Evolutionary conservation across 2,329 filamentous ascomycete species (phyloP).

Genomic region (Talaromyces sp.): DNA sequence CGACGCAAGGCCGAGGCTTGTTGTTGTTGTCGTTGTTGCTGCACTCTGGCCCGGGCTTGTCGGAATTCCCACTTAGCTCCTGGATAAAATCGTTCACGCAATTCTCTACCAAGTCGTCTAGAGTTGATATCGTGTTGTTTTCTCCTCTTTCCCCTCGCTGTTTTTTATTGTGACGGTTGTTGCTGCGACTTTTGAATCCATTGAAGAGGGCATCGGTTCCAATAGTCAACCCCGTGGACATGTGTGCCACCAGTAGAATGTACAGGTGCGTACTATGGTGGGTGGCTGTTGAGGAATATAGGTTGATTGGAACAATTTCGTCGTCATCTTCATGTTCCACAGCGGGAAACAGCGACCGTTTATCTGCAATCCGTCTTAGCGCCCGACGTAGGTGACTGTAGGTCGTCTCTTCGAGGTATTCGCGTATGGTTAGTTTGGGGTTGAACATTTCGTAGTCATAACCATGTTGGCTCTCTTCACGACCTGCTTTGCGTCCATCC

Average conservation of each 20-base stretch:
- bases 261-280: slow-evolving; percentile 46
- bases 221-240: slow-evolving; percentile 43
- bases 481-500: not conserved
- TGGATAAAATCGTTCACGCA: slow-evolving; percentile 42
- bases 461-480: not conserved
- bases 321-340: not conserved
- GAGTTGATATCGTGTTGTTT: slow-evolving; percentile 20
- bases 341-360: not conserved
- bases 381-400: slow-evolving; percentile 15
- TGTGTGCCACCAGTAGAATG: slow-evolving; percentile 53
- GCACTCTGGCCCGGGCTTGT: not conserved
- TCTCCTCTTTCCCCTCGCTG: not conserved
- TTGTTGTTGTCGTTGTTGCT: slow-evolving; percentile 4
- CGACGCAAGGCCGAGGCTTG: slow-evolving; percentile 41
- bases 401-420: slow-evolving; percentile 21
- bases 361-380: slow-evolving; percentile 12
- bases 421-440: slow-evolving; percentile 16
- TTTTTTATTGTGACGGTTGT: not conserved
- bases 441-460: not conserved
- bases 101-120: slow-evolving; percentile 36
- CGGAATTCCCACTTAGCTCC: slow-evolving; percentile 35
- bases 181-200: slow-evolving; percentile 12
- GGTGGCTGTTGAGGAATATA: slow-evolving; percentile 39
- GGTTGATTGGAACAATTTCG: slow-evolving; percentile 19
- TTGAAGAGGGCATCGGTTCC: slow-evolving; percentile 50